Evolutionary conservation across 768 basidiomycete genomes (phyloP).

Genomic region (Amanita pseudoporphyria): DNA sequence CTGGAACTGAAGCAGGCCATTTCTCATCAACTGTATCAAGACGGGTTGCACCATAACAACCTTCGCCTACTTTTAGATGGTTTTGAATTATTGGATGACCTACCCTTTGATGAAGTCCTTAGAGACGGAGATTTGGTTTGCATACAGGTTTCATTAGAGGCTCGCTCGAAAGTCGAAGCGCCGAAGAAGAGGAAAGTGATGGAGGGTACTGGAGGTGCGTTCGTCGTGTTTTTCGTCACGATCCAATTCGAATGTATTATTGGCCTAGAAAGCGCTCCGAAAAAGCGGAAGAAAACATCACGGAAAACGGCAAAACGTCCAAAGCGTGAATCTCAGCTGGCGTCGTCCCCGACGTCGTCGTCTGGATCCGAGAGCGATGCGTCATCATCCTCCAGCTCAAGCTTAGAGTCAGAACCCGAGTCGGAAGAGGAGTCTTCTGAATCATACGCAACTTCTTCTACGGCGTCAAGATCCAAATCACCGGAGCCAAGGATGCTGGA

Average conservation of each 20-base stretch:
- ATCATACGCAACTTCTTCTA: conserved; percentile 11
- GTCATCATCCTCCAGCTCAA: not conserved
- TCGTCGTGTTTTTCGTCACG: not conserved
- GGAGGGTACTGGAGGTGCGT: not conserved
- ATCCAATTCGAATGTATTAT: not conserved
- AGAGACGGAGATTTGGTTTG: conserved; percentile 41
- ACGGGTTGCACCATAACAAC: conserved; percentile 10
- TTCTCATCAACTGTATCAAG: conserved; percentile 20
- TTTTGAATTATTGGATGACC: conserved; percentile 38
- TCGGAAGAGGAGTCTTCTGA: conserved; percentile 19
- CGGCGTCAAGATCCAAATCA: conserved; percentile 16
- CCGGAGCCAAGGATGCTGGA: conserved; percentile 18
- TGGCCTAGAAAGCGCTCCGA: conserved; percentile 7
- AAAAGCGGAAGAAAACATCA: conserved; percentile 19
- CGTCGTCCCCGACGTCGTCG: not conserved
- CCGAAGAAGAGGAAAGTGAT: conserved; percentile 4
- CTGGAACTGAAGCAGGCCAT: conserved; percentile 29
- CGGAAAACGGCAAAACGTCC: not conserved
- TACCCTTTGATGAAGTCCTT: conserved; percentile 24
- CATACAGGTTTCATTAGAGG: conserved; percentile 16
- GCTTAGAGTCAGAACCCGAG: conserved; percentile 23
- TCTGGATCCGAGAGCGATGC: not conserved
- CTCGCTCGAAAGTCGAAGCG: not conserved
- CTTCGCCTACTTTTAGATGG: conserved; percentile 32
- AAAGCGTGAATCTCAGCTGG: not conserved